Base-by-base conservation (phyloP, 495 filamentous ascomycete species). In the Neurospora pannonica region DNA sequence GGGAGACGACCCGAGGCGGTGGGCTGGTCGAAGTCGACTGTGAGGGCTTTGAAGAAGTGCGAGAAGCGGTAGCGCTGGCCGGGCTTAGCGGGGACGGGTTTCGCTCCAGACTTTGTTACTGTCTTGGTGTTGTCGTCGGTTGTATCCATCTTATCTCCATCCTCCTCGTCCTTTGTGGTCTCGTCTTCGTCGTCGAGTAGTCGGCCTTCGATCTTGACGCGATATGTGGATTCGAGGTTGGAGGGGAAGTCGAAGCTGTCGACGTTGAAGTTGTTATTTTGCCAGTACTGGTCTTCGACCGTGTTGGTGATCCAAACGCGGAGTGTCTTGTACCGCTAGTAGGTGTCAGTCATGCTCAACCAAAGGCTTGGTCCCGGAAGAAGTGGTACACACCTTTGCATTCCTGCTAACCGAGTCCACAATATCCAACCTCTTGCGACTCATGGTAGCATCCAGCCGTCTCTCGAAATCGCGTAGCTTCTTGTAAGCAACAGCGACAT, bases 251-350 rank as follows among this genome's bases (percentile, higher is more conserved):
- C 93, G 73, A 94, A 94, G 17, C 85, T 86, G 76, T 93, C 90
- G 74, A 89, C 84, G 71, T 89, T 90, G 74, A 92, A 82, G 38
- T 81, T 84, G 74, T 85, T 88, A 19, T 85, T 87, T 84, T 98
- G 97, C 97, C 97, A 98, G 21, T 93, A 91, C 82, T 98, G 97
- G 77, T 93, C 92, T 82, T 98, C 95, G 31, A 91, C 93, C 1
- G 95, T 97, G 81, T 99, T 99, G 79, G 92, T 94, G 75, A 99
- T 92, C 94, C 94, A 98, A 73, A 99, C 90, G 75, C 94, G 91
- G 81, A 99, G 84, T 28, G 92, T 97, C 79, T 92, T 92, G 82
- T 91, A 91, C 70, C 93, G 90, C 88, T 90, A 71, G 21, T 39
- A 24, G 2, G 37, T 7, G 38, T 19, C 72, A 54, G 39, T 69